A percentile compares a stretch with the other conserved stretches of the same genome.
These are phyloP conservation scores for Colletotrichum siamense DNA, from an alignment of 2,329 filamentous ascomycete species.

Conservation along the genomic window DNA sequence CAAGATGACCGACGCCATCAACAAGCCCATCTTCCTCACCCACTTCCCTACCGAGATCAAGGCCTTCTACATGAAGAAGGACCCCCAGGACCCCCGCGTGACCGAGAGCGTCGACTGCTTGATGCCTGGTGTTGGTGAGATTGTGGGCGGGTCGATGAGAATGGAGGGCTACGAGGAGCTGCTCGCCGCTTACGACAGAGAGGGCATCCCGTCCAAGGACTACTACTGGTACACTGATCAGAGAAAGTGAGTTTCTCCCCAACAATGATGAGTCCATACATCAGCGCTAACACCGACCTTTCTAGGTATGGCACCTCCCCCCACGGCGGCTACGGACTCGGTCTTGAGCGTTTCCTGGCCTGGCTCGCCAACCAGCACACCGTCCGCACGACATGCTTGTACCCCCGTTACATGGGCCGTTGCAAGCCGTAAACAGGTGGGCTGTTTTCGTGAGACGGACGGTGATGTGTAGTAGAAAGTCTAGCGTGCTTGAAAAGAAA, in stretches of 20 bases:
- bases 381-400: slow-evolving; percentile 73
- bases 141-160: slow-evolving; percentile 96
- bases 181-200: slow-evolving; percentile 84
- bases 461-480: not conserved
- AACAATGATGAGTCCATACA: not conserved
- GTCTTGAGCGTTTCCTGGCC: slow-evolving; percentile 78
- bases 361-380: slow-evolving; percentile 70
- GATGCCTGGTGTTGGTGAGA: slow-evolving; percentile 96
- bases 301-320: slow-evolving; percentile 85
- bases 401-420: slow-evolving; percentile 80
- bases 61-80: slow-evolving; percentile 98
- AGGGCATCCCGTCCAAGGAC: slow-evolving; percentile 81
- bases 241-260: slow-evolving; percentile 74
- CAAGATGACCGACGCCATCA: slow-evolving; percentile 96
- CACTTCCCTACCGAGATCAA: slow-evolving; percentile 99
- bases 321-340: slow-evolving; percentile 92
- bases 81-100: slow-evolving; percentile 76
- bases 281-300: not conserved
- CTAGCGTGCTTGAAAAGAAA: not conserved
- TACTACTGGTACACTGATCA: slow-evolving; percentile 99
- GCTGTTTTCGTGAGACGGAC: not conserved
- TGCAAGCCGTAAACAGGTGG: slow-evolving; percentile 69
- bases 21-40: slow-evolving; percentile 92
- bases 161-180: slow-evolving; percentile 92
- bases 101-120: slow-evolving; percentile 89